Evolutionary conservation across 257 asterid genomes (phyloP), one percentile per base, ranked within the genome.

Genomic region (Catharanthus roseus): DNA sequence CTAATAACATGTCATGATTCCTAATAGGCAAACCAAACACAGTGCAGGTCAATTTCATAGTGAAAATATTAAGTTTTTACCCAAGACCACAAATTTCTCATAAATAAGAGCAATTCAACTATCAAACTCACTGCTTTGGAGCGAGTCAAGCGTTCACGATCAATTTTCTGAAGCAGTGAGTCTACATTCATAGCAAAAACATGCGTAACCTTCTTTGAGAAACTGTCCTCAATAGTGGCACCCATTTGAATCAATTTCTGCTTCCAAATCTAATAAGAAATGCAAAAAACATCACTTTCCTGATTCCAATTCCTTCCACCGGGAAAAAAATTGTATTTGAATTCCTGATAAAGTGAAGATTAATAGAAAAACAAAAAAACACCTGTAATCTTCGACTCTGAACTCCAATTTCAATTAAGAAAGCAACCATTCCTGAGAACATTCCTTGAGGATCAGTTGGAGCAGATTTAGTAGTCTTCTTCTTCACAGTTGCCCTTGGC

Each of bases 201-300:
- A 83, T 88, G 96, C 24, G 90, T 86, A 44, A 86, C 84, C 72
- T 71, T 82, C 78, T 74, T 88, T 38, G 88, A 79, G 57, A 87
- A 79, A 4, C 67, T 77, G 5, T 75, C 89, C 81, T 85, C 91
- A 15, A 84, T 24, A 65, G 36, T 81, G 19, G 91, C 95, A 56
- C 97, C 97, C 97, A 95, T 82, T 80, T 95, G 97, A 75, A 71
- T 82, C 83, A 95, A 72, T 74, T 86, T 91, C 53, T 81, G 90
- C 88, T 88, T 85, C 99, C 99, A 93, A 79, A 93, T 91, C 99
- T 93, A 54, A 64, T 65, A 78, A 36, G 12, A 67, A 21, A 18
- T 60, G 16, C 18, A 0, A 10, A n/a, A 67, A 39, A 24, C 42
- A 28, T 23, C 9, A n/a, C 3, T 38, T 5, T 34, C 13, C 10